Percentiles rank a stretch among this genome's conserved stretches.
phyloP scores from a whole-genome alignment of 108 stramenopile genomes.

The Licmophora abbreviata region DNA sequence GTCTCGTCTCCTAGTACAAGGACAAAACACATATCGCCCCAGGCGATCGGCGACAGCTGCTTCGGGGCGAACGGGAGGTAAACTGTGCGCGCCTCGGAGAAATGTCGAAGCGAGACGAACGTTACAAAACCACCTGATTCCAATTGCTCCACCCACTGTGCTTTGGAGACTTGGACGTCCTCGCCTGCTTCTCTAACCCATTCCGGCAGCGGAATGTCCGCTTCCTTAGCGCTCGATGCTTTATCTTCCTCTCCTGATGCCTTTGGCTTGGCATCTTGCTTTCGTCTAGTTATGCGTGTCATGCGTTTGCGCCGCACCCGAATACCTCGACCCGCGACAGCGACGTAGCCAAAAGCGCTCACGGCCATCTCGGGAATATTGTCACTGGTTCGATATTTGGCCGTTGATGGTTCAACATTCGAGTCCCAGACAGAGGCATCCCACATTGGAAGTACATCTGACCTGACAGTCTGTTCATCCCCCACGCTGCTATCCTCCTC shows the following conservation, averaged over 20 bases:
- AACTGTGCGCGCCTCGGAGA: slow-evolving; percentile 50
- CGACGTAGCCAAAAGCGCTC: slow-evolving; percentile 7
- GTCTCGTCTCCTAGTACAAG: slow-evolving; percentile 38
- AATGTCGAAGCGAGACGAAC: slow-evolving; percentile 55
- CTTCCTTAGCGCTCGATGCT: background rate
- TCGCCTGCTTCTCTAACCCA: background rate
- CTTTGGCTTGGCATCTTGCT: background rate
- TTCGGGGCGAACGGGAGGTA: slow-evolving; percentile 64
- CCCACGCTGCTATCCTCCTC: background rate
- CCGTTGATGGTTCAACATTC: slow-evolving; percentile 19
- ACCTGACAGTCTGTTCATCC: background rate
- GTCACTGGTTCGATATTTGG: slow-evolving; percentile 13
- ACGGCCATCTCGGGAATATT: slow-evolving; percentile 10
- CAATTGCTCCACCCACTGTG: background rate
- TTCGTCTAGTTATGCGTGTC: background rate
- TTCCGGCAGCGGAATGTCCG: background rate
- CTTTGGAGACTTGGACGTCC: background rate
- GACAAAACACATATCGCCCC: slow-evolving; percentile 49
- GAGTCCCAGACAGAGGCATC: slow-evolving; percentile 17
- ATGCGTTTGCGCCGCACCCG: background rate
- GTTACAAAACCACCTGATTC: slow-evolving; percentile 63
- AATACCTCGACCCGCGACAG: slow-evolving; percentile 20
- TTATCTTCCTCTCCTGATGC: background rate
- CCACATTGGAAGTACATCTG: background rate
- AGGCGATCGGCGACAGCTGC: slow-evolving; percentile 38